Evolutionary conservation across 495 filamentous ascomycete genomes (phyloP).

Genomic region (Pyronema omphalodes): DNA sequence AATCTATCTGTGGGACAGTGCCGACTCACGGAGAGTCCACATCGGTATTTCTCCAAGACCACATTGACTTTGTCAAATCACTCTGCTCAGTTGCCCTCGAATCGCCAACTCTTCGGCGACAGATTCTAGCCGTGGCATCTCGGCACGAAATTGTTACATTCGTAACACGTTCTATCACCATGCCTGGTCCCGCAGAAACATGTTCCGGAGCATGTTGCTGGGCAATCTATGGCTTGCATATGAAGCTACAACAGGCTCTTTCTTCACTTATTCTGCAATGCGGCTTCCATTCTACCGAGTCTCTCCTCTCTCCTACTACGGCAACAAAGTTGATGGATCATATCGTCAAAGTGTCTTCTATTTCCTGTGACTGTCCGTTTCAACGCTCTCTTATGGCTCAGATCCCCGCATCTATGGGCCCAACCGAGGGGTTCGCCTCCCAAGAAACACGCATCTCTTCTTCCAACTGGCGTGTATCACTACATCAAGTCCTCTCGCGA

Average conservation of each 20-base stretch:
- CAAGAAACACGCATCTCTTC: slow-evolving; percentile 16
- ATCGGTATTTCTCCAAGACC: slow-evolving; percentile 1
- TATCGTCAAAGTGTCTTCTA: slow-evolving; percentile 5
- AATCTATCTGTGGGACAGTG: neutral
- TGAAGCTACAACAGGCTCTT: slow-evolving; percentile 8
- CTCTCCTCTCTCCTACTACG: slow-evolving; percentile 9
- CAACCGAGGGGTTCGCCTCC: slow-evolving; percentile 21
- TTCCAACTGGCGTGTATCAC: slow-evolving; percentile 13
- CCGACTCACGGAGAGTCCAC: neutral
- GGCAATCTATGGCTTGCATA: slow-evolving; percentile 5
- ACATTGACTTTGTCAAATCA: neutral
- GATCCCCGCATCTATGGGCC: slow-evolving; percentile 4
- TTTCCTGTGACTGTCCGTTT: neutral
- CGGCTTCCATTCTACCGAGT: slow-evolving; percentile 10
- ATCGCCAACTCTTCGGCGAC: slow-evolving; percentile 10
- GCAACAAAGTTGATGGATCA: slow-evolving; percentile 15
- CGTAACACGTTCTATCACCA: neutral
- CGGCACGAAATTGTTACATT: slow-evolving; percentile 5
- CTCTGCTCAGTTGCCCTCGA: neutral
- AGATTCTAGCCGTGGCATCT: slow-evolving; percentile 11
- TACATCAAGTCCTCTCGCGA: slow-evolving; percentile 10
- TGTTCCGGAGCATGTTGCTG: slow-evolving; percentile 16
- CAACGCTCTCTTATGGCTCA: neutral
- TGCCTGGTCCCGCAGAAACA: slow-evolving; percentile 6
- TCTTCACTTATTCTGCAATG: slow-evolving; percentile 14